Evolutionary conservation across 1,284 basidiomycete species (phyloP).

Genomic region (Cerrena zonata): DNA sequence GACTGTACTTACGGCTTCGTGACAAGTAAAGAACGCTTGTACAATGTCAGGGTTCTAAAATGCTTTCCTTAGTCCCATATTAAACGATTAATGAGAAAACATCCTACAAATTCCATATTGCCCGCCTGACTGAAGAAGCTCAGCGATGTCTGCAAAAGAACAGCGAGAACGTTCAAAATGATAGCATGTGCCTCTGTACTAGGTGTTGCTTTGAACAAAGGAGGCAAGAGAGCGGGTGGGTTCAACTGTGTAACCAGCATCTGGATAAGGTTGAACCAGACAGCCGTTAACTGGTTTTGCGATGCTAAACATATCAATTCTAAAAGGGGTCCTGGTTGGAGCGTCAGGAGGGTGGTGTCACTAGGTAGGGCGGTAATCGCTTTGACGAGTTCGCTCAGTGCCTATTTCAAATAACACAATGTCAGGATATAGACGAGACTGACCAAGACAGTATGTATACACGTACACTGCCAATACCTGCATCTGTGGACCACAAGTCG

Average conservation of each 20-base stretch:
- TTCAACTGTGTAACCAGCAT: constrained; percentile 77
- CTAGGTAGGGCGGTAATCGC: constrained; percentile 69
- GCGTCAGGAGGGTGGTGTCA: constrained; percentile 71
- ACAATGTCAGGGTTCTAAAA: constrained; percentile 80
- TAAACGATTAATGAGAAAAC: not conserved
- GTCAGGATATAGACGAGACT: not conserved
- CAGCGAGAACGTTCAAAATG: constrained; percentile 50
- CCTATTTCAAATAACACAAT: too few relatives aligned
- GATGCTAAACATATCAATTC: constrained; percentile 73
- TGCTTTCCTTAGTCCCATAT: not conserved
- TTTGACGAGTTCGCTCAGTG: constrained; percentile 74
- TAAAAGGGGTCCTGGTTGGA: constrained; percentile 73
- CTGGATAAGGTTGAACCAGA: constrained; percentile 78
- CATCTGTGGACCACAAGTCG: constrained; percentile 73
- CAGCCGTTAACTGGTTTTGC: constrained; percentile 67
- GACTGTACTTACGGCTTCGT: constrained; percentile 51
- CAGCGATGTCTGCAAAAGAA: constrained; percentile 61
- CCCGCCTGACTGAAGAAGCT: constrained; percentile 49
- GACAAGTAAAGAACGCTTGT: constrained; percentile 79
- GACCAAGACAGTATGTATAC: constrained; percentile 3
- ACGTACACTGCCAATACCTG: constrained; percentile 68
- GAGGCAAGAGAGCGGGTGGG: constrained; percentile 52
- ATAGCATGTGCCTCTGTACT: constrained; percentile 38
- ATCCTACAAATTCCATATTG: constrained; percentile 66
- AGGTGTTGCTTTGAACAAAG: constrained; percentile 36